These are phyloP conservation scores for Eleusine indica DNA, from an alignment of 176 grass and related monocot species.

Conservation along the genomic window DNA sequence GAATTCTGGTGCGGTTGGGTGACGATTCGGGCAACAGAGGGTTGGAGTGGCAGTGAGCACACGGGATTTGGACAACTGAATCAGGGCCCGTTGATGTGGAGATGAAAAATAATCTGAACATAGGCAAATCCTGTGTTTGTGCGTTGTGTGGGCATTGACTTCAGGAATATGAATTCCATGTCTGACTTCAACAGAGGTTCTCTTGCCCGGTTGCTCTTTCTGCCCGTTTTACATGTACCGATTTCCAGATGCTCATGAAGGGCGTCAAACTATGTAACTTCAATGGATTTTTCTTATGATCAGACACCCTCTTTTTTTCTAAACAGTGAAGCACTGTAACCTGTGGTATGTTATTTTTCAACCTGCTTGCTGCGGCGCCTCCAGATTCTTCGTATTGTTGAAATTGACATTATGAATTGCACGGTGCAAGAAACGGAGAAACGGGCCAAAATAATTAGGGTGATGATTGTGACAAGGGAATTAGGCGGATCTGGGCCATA, in stretches of 20 bases:
- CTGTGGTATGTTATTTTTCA: not conserved
- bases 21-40: not conserved
- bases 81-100: conserved; percentile 6
- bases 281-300: no score
- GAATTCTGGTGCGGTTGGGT: conserved; percentile 25
- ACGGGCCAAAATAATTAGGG: not conserved
- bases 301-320: not conserved
- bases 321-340: not conserved
- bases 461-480: conserved; percentile 32
- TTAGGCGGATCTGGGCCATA: conserved; percentile 30
- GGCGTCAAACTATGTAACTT: not conserved
- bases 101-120: not conserved
- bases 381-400: conserved; percentile 22
- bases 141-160: no score
- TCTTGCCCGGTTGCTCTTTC: not conserved
- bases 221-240: not conserved
- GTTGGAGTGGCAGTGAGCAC: conserved; percentile 4
- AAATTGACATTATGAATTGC: conserved; percentile 11
- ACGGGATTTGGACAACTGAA: conserved; percentile 12
- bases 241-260: no score
- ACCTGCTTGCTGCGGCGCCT: not conserved
- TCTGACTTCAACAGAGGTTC: no score
- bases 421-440: not conserved
- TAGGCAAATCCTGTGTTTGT: no score
- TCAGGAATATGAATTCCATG: no score